Evolutionary conservation across 78 protist species (phyloP).

Genomic region (slime mould (Dictyostelium discoideum)): dicty_2.7 NC_007088.5:3887001-3887500

Average conservation of each 20-base stretch:
- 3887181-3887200: no score
- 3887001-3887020: neutral
- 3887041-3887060: conserved; percentile 84
- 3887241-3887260: neutral
- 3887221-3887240: neutral
- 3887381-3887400: conserved; percentile 86
- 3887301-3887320: conserved; percentile 89
- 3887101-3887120: no score
- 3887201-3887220: neutral
- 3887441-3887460: conserved; percentile 90
- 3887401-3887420: conserved; percentile 73
- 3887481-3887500: conserved; percentile 83
- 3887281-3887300: conserved; percentile 91
- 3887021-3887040: conserved; percentile 79
- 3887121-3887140: no score
- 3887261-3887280: neutral
- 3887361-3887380: conserved; percentile 94
- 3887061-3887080: conserved; percentile 22
- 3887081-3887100: neutral
- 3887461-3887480: conserved; percentile 92
- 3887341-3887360: conserved; percentile 97
- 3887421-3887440: conserved; percentile 87
- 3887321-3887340: conserved; percentile 97
- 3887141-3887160: no score
- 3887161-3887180: no score